Base-by-base conservation (phyloP, 768 basidiomycete species). In the Xerocomellus dryophilus region DNA sequence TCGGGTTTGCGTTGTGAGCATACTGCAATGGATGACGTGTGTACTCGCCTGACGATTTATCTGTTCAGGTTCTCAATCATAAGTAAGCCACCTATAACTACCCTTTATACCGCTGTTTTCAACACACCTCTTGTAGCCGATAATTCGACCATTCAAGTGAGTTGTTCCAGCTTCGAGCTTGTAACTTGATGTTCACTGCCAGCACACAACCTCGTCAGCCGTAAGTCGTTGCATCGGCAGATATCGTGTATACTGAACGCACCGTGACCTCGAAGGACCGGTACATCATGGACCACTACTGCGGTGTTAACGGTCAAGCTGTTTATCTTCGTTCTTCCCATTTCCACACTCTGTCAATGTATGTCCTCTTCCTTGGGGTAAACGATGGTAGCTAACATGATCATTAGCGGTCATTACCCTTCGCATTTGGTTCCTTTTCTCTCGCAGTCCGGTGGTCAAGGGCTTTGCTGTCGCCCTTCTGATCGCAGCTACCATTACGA, bases 351-450 rank as follows among this genome's bases (percentile, higher is more conserved):
- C 52, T 56, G 55, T 43, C 55, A 54, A 54, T n/a, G 55, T 54
- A 17, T 31, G 40, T n/a, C 31, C 31, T n/a, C 35, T 27, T 46
- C 20, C 20, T 1, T 2, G n/a, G 10, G 14, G 15, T 7, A 23
- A 38, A 9, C 14, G 11, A 15, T 5, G 7, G 15, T 47, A 45
- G 14, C 45, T 47, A 32, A 56, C 35, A 31, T 18, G 5, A 31
- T 34, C 34, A 43, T 14, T n/a, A 61, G 61, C 46, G 21, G 54
- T 48, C 17, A 53, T 61, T n/a, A 50, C 58, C 15, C 39, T 53
- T 15, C 60, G 58, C 15, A 38, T 60, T 9, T 61, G 61, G 61
- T 61, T 31, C 45, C 51, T 60, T 5, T 61, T 57, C 38, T 38
- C 44, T 29, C 46, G 48, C 29, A 53, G 47, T 5, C n/a, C 5